These are phyloP conservation scores for Neobulgaria alba DNA, from an alignment of 2,329 filamentous ascomycete species.

Conservation along the genomic window DNA sequence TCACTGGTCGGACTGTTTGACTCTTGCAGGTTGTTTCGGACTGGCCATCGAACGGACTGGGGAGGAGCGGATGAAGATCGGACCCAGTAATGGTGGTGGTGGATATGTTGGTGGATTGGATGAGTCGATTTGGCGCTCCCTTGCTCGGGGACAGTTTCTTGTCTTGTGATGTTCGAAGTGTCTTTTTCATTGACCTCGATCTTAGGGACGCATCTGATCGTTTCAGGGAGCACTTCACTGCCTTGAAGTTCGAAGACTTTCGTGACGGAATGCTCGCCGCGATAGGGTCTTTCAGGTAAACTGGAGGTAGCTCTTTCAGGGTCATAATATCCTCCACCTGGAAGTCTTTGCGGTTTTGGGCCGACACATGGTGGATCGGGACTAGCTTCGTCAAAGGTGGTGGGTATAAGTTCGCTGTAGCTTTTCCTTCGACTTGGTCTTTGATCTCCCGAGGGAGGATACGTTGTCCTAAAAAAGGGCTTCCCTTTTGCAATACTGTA, in stretches of 20 bases:
- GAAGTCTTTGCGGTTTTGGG: slow-evolving; percentile 18
- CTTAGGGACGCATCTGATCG: background rate
- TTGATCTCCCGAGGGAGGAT: slow-evolving; percentile 9
- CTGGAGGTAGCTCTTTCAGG: slow-evolving; percentile 17
- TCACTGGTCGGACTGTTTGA: slow-evolving; percentile 2
- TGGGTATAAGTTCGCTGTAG: slow-evolving; percentile 34
- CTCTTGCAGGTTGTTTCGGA: background rate
- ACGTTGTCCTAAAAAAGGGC: slow-evolving; percentile 33
- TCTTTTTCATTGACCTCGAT: slow-evolving; percentile 1
- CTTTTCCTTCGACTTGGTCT: slow-evolving; percentile 17
- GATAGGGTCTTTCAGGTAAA: slow-evolving; percentile 16
- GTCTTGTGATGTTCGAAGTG: slow-evolving; percentile 7
- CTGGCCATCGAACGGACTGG: slow-evolving; percentile 9
- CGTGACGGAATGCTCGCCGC: slow-evolving; percentile 8
- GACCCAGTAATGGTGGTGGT: slow-evolving; percentile 55
- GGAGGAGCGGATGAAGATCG: slow-evolving; percentile 10
- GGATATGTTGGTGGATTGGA: slow-evolving; percentile 44
- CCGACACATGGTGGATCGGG: slow-evolving; percentile 23
- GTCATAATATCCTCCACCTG: slow-evolving; percentile 13
- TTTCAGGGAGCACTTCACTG: background rate
- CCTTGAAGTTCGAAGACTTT: slow-evolving; percentile 5
- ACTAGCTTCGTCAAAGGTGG: slow-evolving; percentile 28
- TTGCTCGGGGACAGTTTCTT: too few species aligned
- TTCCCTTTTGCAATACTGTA: too few species aligned
- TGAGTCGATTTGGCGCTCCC: slow-evolving; percentile 10